Evolutionary conservation across 176 grass and related monocot genomes (phyloP), one percentile per base, ranked within the genome.

Genomic region (Dendrocalamus sinicus): DNA sequence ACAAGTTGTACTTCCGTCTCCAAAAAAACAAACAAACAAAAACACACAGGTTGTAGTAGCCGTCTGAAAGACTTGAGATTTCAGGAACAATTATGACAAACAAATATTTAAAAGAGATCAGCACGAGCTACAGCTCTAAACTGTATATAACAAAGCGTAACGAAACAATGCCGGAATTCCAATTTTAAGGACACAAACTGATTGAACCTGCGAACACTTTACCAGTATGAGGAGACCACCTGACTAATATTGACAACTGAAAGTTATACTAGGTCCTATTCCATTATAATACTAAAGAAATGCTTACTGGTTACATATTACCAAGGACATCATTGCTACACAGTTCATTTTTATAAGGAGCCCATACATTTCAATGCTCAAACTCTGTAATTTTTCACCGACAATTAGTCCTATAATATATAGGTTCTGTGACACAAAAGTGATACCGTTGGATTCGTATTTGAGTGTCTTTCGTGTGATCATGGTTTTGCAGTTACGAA

Each of bases 171-270:
- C 44, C 71, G n/a, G 46, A 40, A 61, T 62, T 58, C 11, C 11
- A 83, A 22, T 78, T 64, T 61, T 7, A 78, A 45, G 9, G 53
- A 61, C 35, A 80, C 22, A 84, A 68, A 41, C 9, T 54, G 58
- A 48, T 46, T 74, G 47, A 75, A 87, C 11, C 3, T 35, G 12
- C 11, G 13, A 67, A 67, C n/a, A 58, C 0, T 55, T 48, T 53
- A 19, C 6, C 52, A 20, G n/a, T 24, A 57, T 22, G 44, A 67
- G 45, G 72, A 48, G 30, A 14, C 14, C 45, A 66, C 7, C 47
- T 55, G 26, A 55, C n/a, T 40, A 7, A 23, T 55, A 41, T 68
- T 15, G 32, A 40, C 65, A 81, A 17, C 13, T 69, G 20, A 55
- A 81, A 70, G 19, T 55, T 41, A 40, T 54, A 40, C 19, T 4